phyloP scores from a whole-genome alignment of 2,329 filamentous ascomycete genomes.

The Aureobasidium sp. region DNA sequence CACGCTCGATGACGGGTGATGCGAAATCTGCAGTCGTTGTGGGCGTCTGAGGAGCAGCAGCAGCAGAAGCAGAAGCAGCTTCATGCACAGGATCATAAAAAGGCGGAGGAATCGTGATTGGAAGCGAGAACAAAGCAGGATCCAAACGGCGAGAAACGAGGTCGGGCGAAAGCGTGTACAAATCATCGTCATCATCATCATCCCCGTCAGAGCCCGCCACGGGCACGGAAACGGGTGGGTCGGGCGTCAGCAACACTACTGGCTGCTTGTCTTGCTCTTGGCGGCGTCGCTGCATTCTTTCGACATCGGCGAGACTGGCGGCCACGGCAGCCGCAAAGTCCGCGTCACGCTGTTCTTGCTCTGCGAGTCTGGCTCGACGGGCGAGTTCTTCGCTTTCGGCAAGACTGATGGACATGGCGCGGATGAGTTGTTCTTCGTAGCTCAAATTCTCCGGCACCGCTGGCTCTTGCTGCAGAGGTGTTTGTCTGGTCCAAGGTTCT shows the following conservation, averaged over 20 bases:
- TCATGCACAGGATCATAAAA: slow-evolving; percentile 30
- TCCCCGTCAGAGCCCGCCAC: slow-evolving; percentile 14
- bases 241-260: slow-evolving; percentile 22
- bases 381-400: slow-evolving; percentile 25
- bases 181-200: slow-evolving; percentile 25
- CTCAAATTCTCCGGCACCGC: slow-evolving; percentile 22
- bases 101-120: background rate
- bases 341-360: slow-evolving; percentile 23
- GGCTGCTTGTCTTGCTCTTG: slow-evolving; percentile 22
- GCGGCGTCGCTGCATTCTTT: slow-evolving; percentile 21
- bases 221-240: slow-evolving; percentile 18
- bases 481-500: slow-evolving; percentile 7
- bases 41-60: background rate
- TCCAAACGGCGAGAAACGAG: slow-evolving; percentile 1
- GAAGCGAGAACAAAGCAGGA: background rate
- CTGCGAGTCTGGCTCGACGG: slow-evolving; percentile 15
- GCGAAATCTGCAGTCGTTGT: slow-evolving; percentile 6
- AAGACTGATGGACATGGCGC: slow-evolving; percentile 31
- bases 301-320: slow-evolving; percentile 25
- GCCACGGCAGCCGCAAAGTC: slow-evolving; percentile 30
- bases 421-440: slow-evolving; percentile 33
- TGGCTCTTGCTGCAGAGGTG: background rate
- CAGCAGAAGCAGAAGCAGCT: slow-evolving; percentile 22
- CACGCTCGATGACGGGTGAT: slow-evolving; percentile 3
- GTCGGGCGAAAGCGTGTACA: slow-evolving; percentile 30